phyloP scores from a whole-genome alignment of 345 rosid genomes.

The Salix udensis region DNA sequence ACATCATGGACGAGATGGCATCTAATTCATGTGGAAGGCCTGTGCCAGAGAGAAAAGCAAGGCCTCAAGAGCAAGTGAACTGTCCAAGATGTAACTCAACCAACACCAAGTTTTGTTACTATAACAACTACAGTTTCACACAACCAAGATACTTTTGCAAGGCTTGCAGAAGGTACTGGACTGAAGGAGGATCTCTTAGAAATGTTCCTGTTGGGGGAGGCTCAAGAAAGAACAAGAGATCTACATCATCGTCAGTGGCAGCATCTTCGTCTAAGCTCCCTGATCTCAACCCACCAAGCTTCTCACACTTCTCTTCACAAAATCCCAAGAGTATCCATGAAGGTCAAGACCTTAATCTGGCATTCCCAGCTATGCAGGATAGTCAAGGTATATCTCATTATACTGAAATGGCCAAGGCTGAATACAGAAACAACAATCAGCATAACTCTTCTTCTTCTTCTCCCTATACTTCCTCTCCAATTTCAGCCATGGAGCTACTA shows the following conservation, averaged over 20 bases:
- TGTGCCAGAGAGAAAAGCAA: slow-evolving; percentile 24
- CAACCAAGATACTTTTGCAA: slow-evolving; percentile 35
- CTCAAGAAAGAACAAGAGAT: slow-evolving; percentile 50
- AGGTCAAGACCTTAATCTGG: slow-evolving; percentile 48
- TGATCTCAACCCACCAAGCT: slow-evolving; percentile 49
- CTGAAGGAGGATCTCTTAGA: slow-evolving; percentile 56
- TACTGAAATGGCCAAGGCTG: slow-evolving; percentile 23
- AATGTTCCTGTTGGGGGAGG: slow-evolving; percentile 59
- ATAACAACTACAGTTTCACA: slow-evolving; percentile 26
- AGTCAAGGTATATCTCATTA: slow-evolving; percentile 27
- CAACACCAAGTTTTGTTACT: slow-evolving; percentile 26
- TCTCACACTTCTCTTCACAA: slow-evolving; percentile 36
- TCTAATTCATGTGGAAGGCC: slow-evolving; percentile 17
- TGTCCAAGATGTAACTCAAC: slow-evolving; percentile 33
- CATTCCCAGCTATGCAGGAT: slow-evolving; percentile 36
- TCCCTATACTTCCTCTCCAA: slow-evolving; percentile 14
- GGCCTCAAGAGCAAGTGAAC: slow-evolving; percentile 31
- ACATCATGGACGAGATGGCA: slow-evolving; percentile 24
- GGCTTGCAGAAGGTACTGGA: slow-evolving; percentile 42
- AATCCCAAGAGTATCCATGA: slow-evolving; percentile 32
- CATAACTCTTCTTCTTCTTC: slow-evolving; percentile 19
- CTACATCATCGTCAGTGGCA: slow-evolving; percentile 16
- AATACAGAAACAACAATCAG: slow-evolving; percentile 13
- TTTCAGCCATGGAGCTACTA: slow-evolving; percentile 46
- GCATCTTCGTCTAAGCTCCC: slow-evolving; percentile 31